Percentiles rank a stretch among this genome's conserved stretches.
Conservation (phyloP, 164 flowering plant species). For the Protea cynaroides region DNA sequence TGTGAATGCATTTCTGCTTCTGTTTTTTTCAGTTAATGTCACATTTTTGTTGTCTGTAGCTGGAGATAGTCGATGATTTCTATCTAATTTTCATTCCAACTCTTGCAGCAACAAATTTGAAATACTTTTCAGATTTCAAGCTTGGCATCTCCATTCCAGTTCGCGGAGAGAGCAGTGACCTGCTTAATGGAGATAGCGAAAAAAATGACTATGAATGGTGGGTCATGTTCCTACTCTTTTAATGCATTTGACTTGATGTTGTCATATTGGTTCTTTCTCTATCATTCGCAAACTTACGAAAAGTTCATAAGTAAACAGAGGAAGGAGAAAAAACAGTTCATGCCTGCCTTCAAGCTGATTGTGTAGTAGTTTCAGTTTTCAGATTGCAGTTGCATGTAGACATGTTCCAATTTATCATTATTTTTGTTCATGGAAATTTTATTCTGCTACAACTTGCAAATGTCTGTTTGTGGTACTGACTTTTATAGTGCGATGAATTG, state of each 20-base stretch:
- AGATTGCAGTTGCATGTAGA: too few relatives aligned
- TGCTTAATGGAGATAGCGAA: conserved; percentile 73
- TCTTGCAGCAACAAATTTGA: conserved; percentile 63
- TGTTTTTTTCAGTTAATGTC: neutral
- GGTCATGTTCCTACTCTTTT: conserved; percentile 12
- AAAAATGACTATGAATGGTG: conserved; percentile 98
- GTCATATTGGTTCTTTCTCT: neutral
- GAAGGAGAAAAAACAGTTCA: neutral
- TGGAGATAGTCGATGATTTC: neutral
- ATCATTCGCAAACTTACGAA: neutral
- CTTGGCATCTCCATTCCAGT: conserved; percentile 65
- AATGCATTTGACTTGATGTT: neutral
- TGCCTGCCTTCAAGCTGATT: too few relatives aligned
- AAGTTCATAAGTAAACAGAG: neutral
- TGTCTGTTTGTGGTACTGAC: conserved; percentile 8
- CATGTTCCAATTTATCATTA: too few relatives aligned
- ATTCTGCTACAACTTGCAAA: neutral
- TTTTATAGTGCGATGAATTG: conserved; percentile 8
- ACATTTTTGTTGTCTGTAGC: neutral
- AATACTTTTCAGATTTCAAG: conserved; percentile 74
- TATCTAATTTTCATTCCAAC: neutral
- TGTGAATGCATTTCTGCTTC: neutral
- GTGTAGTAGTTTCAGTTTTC: too few relatives aligned
- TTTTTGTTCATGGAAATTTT: too few relatives aligned
- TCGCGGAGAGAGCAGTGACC: conserved; percentile 74